Evolutionary conservation across 371 early-diverging fungal species (phyloP), one percentile per base, ranked within the genome.

Genomic region (Smittium culicis): DNA sequence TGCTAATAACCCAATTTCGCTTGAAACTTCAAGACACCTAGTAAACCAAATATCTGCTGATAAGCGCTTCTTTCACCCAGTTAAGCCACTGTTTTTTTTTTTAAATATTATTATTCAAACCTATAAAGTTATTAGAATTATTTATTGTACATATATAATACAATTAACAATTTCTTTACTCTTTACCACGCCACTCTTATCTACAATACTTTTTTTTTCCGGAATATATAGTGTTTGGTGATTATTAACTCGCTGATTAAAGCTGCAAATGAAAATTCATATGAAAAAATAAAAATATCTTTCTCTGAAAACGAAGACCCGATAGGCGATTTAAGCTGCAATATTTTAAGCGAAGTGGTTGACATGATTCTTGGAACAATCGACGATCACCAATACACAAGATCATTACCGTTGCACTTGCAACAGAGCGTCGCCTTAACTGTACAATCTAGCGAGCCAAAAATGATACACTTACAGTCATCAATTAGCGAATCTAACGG

Each of bases 331-430:
- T n/a, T n/a, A n/a, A 29, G 16, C 5, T 5, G 34, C 8, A 34
- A 17, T 25, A 35, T 35, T 35, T 29, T 35, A 14, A 64, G 35
- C 30, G 65, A 64, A 16, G 17, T 64, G 34, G 35, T 35, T 29
- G 65, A 64, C 45, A 11, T 64, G 35, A 45, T 64, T 24, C 65
- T 64, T 34, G 65, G 65, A 5, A 34, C 65, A 8, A 31, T 64
- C 24, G 65, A 64, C 5, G 65, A 64, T 17, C 34, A 34, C 30
- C 62, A 14, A 20, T 62, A 27, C 25, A 62, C 35, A 2, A 62
- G 62, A 62, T 25, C 62, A 20, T 16, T 24, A 11, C 62, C 62
- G 16, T 25, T 62, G 25, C 30, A 62, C 25, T 31, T 62, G 25
- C 16, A 25, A 35, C 24, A 25, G 3, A 24, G 33, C 24, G 2